Base-by-base conservation (phyloP, 2,329 filamentous ascomycete species). In the Drechslerella dactyloides region DNA sequence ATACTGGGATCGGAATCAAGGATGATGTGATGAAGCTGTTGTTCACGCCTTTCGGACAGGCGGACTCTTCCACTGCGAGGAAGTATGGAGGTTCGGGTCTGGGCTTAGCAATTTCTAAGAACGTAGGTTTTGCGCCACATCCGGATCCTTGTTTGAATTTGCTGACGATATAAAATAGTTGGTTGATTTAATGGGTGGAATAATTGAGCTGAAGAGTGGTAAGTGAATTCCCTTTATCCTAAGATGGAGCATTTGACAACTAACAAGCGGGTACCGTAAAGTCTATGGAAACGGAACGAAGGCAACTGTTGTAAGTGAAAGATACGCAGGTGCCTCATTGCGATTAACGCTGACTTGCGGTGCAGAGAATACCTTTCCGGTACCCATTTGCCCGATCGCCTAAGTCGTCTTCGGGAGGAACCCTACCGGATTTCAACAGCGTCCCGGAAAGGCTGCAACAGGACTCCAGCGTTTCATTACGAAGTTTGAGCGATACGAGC, bases 21-120 rank as follows among this genome's bases (percentile, higher is more conserved):
- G 88, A 92, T 53, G 88, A 90, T 63, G 89, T 92, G 3, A 84
- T 86, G 17, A 87, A 87, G 76, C 85, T 85, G 40, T 82, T 93
- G 0, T 94, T 93, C 80, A 87, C 89, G 74, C 90, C 90, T 0
- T 94, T 93, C 78, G 90, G 87, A 72, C 90, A 94, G 78, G 90
- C 90, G 2, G 90, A 93, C 77, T 86, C 89, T 0, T 92, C 89
- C 2, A 93, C 90, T 0, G 89, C 68, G 13, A 56, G 68, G 44
- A 72, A 72, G 23, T 72, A 56, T 54, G 68, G 68, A 3, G 68
- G 68, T 21, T 72, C 68, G 1, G 68, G 90, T 0, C 80, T 93
- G 0, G 90, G 90, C 0, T 79, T 93, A 73, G 91, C 89, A 1
- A 93, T 93, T 75, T 90, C 87, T 80, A 93, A 93, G 79, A 91